Evolutionary conservation across 768 basidiomycete genomes (phyloP).

Genomic region (Dictyophora rubrovolvata): DNA sequence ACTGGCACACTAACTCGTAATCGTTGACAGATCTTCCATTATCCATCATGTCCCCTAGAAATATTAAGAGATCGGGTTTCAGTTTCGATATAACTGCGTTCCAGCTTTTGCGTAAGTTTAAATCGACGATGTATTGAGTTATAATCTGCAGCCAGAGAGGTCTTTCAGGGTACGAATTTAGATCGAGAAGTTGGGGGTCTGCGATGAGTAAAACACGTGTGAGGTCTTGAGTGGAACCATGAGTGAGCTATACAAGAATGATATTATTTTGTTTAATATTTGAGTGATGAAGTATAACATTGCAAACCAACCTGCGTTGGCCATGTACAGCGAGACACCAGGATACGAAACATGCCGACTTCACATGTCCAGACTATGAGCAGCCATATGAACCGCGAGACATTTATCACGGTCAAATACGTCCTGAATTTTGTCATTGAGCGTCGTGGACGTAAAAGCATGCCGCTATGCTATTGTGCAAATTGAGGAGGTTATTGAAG

Average conservation of each 20-base stretch:
- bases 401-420: not conserved
- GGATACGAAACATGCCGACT: not conserved
- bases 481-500: too few relatives aligned
- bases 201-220: constrained; percentile 69
- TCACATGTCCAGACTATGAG: not conserved
- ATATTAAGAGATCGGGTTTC: constrained; percentile 63
- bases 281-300: not conserved
- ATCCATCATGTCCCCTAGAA: constrained; percentile 93
- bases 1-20: constrained; percentile 50
- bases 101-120: constrained; percentile 84
- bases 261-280: not conserved
- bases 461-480: too few relatives aligned
- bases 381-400: not conserved
- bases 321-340: not conserved
- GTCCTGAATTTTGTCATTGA: not conserved
- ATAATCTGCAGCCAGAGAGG: constrained; percentile 43
- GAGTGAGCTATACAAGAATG: not conserved
- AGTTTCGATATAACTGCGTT: constrained; percentile 42
- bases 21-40: constrained; percentile 61
- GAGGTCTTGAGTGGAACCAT: not conserved
- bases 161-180: constrained; percentile 59
- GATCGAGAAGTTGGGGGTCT: constrained; percentile 70
- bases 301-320: not conserved
- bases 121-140: constrained; percentile 60
- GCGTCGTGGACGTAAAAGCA: not conserved